Base-by-base conservation (phyloP, 306 rosid species). In the Chamaecrista fasciculata region DNA sequence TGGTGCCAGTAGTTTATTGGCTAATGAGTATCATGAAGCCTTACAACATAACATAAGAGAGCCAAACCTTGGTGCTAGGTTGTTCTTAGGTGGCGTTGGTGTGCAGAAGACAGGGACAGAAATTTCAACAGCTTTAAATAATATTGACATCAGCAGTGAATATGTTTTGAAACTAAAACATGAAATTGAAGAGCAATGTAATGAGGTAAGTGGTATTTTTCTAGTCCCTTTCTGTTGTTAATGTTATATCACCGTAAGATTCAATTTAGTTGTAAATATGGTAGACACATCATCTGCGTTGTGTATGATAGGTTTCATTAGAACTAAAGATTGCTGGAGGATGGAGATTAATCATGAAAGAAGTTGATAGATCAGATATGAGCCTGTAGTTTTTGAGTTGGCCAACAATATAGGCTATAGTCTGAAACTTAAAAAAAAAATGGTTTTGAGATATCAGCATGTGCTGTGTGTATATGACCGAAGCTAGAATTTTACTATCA, bases 51-150 rank as follows among this genome's bases (percentile, higher is more conserved):
- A 84, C 65, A 79, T 80, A 75, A 87, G 97, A 73, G 97, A 90
- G 84, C 95, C 97, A 3, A 94, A 94, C 78, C 93, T 94, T 64
- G 91, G 98, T 16, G 96, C 94, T 1, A 94, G 86, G 83, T 84
- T 90, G 84, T 94, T 94, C 81, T 70, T 88, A 78, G 98, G 96
- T 11, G 98, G 98, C 14, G 95, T 86, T 31, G 94, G 95, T 0
- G 96, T 89, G 71, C 95, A 85, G 62, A 91, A 94, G 78, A 91
- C 88, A 0, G 99, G 97, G 71, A 81, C 88, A 8, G 97, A 94
- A 84, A 82, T 94, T 67, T 90, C 97, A 67, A 85, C 95, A 0
- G 92, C 91, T 74, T 84, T 94, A 75, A 94, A 94, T 79, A 91
- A 94, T 67, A 84, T 91, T 84, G 97, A 94, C 60, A 85, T 94